A percentile compares a stretch with the other conserved stretches of the same genome.
phyloP scores from a whole-genome alignment of 176 grass and related monocot genomes.

The Thalia dealbata region DNA sequence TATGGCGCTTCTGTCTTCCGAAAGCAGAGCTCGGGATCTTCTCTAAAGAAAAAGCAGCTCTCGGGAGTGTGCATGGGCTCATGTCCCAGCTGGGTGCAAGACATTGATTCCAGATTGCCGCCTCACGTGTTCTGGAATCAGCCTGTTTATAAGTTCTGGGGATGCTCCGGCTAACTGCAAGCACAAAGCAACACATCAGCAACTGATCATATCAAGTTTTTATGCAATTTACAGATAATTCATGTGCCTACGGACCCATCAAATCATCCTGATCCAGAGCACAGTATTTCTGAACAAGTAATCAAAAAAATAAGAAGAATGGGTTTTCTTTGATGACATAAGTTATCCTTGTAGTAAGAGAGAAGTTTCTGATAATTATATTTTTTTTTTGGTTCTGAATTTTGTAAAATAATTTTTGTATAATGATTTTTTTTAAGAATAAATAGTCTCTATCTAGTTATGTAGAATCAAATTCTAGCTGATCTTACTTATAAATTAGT shows the following conservation, averaged over 20 bases:
- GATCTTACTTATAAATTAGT: too few species aligned
- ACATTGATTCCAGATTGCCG: conserved; percentile 3
- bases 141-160: conserved; percentile 8
- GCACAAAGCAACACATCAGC: not conserved
- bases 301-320: too few species aligned
- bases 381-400: too few species aligned
- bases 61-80: not conserved
- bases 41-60: too few species aligned
- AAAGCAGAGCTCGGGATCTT: not conserved
- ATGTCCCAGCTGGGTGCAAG: conserved; percentile 10
- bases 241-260: not conserved
- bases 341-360: too few species aligned
- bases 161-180: conserved; percentile 18
- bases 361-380: too few species aligned
- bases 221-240: not conserved
- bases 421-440: too few species aligned
- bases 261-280: not conserved
- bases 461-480: too few species aligned
- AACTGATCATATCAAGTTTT: not conserved
- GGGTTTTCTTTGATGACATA: too few species aligned
- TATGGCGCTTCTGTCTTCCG: not conserved
- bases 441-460: too few species aligned
- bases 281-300: too few species aligned
- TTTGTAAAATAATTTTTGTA: too few species aligned
- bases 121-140: conserved; percentile 21